phyloP scores from a whole-genome alignment of 305 asterid genomes.

The Coffea humblotiana region DNA sequence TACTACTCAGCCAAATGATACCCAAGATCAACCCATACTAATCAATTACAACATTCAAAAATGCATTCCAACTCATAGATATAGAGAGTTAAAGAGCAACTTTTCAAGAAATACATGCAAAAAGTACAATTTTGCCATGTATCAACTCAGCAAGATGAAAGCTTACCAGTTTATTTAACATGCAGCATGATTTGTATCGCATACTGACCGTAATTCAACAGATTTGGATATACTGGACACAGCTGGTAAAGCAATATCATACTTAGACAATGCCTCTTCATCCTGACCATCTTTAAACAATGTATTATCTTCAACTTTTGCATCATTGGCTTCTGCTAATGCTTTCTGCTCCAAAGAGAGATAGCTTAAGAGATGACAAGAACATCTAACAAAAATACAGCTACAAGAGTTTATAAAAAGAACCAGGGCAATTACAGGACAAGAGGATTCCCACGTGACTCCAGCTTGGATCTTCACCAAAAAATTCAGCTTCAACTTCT shows the following conservation, averaged over 20 bases:
- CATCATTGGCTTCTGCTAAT: no score
- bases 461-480: conserved; percentile 66
- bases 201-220: conserved; percentile 64
- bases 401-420: no score
- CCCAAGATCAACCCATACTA: no score
- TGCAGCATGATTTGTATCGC: conserved; percentile 82
- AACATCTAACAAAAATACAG: no score
- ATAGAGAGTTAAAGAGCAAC: not conserved
- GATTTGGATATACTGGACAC: conserved; percentile 53
- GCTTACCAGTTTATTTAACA: conserved; percentile 82
- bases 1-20: not conserved
- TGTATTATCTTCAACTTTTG: no score
- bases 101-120: not conserved
- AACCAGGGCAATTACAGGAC: no score
- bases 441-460: no score
- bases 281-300: no score
- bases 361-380: no score
- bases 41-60: not conserved
- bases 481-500: conserved; percentile 47
- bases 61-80: not conserved
- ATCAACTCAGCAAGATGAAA: not conserved
- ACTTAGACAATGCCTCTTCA: conserved; percentile 75
- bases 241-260: conserved; percentile 28
- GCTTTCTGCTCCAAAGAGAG: no score
- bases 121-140: not conserved